Evolutionary conservation across 768 basidiomycete species (phyloP), one percentile per base, ranked within the genome.

Genomic region (Leccinum variicolor): DNA sequence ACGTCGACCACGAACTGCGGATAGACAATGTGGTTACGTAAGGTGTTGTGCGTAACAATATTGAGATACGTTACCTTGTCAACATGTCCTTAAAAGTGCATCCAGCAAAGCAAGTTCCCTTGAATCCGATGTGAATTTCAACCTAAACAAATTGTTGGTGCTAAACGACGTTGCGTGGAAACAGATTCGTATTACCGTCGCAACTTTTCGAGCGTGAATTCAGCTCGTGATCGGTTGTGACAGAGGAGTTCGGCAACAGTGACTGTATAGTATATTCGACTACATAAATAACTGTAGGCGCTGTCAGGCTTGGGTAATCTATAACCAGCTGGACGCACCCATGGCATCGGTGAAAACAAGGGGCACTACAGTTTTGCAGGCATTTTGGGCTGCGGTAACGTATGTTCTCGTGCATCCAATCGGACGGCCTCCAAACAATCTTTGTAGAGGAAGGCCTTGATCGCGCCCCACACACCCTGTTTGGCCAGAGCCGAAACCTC

Each of bases 391-490:
- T 15, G 52, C 6, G 56, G 53, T 11, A 56, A 41, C 13, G 54
- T 28, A 50, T 68, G 56, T 26, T 56, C 50, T 21, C 58, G 55
- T 10, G 62, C 58, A 50, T 66, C 66, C 56, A 61, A 50, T 13
- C 56, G 62, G 15, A 83, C 76, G 9, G 66, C 64, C 50, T 81
- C 73, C 52, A 89, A 66, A 17, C 79, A 77, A 53, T 84, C 81
- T 46, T 75, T 76, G 67, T 88, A 87, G 8, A 90, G 60, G 60
- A 83, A 80, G 21, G 66, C 66, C 85, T 87, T 90, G 66, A 90
- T 87, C 52, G 86, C 52, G 9, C 89, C 90, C 85, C 85, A 91
- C 17, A 83, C 87, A 13, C 88, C 87, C 5, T 69, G 69, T 34
- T 77, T 72, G 8, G 89, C 82, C 58, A 84, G 78, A 28, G 56